Conservation (phyloP, 495 filamentous ascomycete species). For the Parathielavia appendiculata region DNA sequence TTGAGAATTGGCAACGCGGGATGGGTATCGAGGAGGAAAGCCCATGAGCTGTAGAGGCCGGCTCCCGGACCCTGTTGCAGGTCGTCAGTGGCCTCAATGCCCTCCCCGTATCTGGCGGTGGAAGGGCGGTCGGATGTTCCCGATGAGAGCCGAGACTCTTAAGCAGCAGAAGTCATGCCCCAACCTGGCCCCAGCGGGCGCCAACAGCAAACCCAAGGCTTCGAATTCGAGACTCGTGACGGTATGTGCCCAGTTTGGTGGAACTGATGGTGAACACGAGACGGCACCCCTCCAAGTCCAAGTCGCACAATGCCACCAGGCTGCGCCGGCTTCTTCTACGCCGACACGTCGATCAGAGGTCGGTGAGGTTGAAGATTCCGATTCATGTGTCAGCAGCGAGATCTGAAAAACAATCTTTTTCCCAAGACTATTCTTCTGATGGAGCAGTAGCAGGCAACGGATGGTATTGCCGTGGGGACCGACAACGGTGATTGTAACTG, state of each 20-base stretch:
- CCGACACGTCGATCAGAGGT: constrained; percentile 7
- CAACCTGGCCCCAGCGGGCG: neutral
- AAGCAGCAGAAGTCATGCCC: constrained; percentile 1
- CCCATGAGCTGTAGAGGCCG: constrained; percentile 3
- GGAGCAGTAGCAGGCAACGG: neutral
- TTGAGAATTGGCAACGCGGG: neutral
- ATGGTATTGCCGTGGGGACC: neutral
- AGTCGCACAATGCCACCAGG: constrained; percentile 17
- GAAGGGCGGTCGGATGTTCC: neutral
- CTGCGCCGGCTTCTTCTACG: neutral
- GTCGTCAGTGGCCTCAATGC: neutral
- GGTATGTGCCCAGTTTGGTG: neutral
- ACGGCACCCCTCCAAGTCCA: constrained; percentile 3
- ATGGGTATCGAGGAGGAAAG: constrained; percentile 1
- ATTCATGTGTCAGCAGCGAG: constrained; percentile 2
- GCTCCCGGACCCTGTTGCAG: neutral
- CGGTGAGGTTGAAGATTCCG: constrained; percentile 7
- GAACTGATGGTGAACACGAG: neutral
- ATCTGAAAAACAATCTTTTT: constrained; percentile 13
- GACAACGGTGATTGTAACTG: neutral
- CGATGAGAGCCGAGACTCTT: neutral
- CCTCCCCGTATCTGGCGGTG: constrained; percentile 3
- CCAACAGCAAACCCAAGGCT: neutral
- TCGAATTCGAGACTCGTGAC: constrained; percentile 8
- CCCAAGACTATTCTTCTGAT: neutral